Evolutionary conservation across 805 yeast species (phyloP).

Genomic region (Yarrowia yakushimensis): DNA sequence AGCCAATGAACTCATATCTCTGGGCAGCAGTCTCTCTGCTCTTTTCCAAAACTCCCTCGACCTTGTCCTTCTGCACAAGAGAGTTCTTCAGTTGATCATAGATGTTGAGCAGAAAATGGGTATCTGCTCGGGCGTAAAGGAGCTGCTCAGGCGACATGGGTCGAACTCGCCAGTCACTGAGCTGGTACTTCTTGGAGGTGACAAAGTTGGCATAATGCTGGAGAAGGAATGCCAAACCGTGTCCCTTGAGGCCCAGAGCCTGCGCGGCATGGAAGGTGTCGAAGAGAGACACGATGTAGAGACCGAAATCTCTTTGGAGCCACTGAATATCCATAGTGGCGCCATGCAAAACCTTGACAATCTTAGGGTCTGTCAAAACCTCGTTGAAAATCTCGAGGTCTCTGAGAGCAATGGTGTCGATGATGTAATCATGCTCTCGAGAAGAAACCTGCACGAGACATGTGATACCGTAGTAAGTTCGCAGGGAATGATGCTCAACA

Average conservation of each 20-base stretch:
- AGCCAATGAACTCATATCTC: slow-evolving; percentile 76
- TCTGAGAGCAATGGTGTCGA: slow-evolving; percentile 79
- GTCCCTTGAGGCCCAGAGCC: slow-evolving; percentile 72
- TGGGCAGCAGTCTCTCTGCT: slow-evolving; percentile 77
- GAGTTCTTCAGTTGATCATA: slow-evolving; percentile 68
- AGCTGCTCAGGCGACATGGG: slow-evolving; percentile 75
- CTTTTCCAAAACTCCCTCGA: slow-evolving; percentile 54
- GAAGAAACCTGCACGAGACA: slow-evolving; percentile 91
- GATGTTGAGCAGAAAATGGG: slow-evolving; percentile 82
- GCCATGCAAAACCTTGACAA: slow-evolving; percentile 90
- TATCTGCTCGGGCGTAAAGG: slow-evolving; percentile 89
- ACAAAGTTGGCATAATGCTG: slow-evolving; percentile 77
- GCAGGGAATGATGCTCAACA: slow-evolving; percentile 90
- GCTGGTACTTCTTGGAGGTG: slow-evolving; percentile 90
- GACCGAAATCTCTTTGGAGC: slow-evolving; percentile 93
- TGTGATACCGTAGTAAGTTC: slow-evolving; percentile 86
- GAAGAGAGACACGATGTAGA: slow-evolving; percentile 82
- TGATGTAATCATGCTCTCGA: slow-evolving; percentile 74
- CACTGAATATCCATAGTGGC: slow-evolving; percentile 95
- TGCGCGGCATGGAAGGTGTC: slow-evolving; percentile 91
- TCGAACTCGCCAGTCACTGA: slow-evolving; percentile 94
- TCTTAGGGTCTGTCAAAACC: slow-evolving; percentile 74
- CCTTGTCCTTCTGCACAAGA: slow-evolving; percentile 49
- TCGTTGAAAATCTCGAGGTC: slow-evolving; percentile 63
- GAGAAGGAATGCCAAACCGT: slow-evolving; percentile 77